Evolutionary conservation across 257 asterid species (phyloP).

Genomic region (Eustoma russellianum): DNA sequence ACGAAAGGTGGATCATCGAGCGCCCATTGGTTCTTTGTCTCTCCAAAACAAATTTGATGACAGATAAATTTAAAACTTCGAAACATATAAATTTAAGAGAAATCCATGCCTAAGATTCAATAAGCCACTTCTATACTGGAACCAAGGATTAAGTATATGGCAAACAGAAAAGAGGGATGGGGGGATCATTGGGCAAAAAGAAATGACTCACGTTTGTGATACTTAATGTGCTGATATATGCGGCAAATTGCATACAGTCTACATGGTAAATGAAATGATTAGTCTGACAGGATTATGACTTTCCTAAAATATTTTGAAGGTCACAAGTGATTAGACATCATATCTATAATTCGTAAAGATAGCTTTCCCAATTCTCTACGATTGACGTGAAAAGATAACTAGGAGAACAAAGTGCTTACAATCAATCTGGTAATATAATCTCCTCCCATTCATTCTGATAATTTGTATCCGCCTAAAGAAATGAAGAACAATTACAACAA

Average conservation of each 20-base stretch:
- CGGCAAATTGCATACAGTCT: constrained; percentile 18
- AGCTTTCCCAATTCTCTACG: too few relatives aligned
- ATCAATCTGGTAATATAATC: too few relatives aligned
- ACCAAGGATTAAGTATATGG: background rate
- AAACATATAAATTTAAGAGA: background rate
- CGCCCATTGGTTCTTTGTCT: constrained; percentile 99
- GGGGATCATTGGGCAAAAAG: constrained; percentile 4
- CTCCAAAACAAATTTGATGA: constrained; percentile 35
- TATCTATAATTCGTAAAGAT: too few relatives aligned
- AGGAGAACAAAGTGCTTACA: too few relatives aligned
- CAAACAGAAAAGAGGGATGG: background rate
- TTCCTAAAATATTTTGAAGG: background rate
- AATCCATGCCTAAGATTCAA: too few relatives aligned
- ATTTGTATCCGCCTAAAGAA: too few relatives aligned
- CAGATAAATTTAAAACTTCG: background rate
- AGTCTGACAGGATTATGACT: constrained; percentile 19
- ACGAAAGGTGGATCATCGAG: constrained; percentile 99
- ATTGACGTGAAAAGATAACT: too few relatives aligned
- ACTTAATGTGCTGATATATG: constrained; percentile 98
- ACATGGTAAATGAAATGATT: constrained; percentile 34
- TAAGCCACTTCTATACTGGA: background rate
- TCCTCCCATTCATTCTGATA: too few relatives aligned
- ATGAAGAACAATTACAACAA: too few relatives aligned
- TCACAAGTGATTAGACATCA: background rate
- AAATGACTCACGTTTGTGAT: constrained; percentile 88